phyloP scores from a whole-genome alignment of 2,329 filamentous ascomycete genomes.

The Stachybotrys chlorohalonatus region DNA sequence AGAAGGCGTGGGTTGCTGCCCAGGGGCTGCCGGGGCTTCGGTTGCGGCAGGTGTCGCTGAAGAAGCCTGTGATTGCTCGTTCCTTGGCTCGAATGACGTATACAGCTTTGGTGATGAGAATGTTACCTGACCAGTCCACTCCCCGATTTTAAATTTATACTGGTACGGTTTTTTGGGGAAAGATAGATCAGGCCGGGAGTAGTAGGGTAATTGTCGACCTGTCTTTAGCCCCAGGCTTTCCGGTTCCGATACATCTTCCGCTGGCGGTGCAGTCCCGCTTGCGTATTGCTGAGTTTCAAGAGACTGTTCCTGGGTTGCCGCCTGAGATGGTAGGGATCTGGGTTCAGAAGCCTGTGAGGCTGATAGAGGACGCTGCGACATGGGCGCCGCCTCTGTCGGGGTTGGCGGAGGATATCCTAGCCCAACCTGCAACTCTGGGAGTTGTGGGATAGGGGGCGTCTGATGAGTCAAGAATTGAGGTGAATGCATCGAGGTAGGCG shows the following conservation, averaged over 20 bases:
- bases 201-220: conserved; percentile 44
- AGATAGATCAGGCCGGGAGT: conserved; percentile 38
- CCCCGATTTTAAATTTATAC: neutral
- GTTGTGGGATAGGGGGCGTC: conserved; percentile 38
- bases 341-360: neutral
- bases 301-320: neutral
- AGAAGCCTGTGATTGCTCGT: neutral
- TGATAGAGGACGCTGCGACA: neutral
- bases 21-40: neutral
- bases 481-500: conserved; percentile 45
- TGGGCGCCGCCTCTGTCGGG: neutral
- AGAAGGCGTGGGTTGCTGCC: neutral
- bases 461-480: conserved; percentile 31
- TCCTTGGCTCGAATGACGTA: neutral
- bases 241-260: neutral
- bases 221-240: neutral
- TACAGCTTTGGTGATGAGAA: conserved; percentile 1
- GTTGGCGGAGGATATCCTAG: neutral
- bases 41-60: neutral
- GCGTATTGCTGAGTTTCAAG: neutral
- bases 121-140: neutral
- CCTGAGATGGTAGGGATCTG: neutral
- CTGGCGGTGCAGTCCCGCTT: neutral
- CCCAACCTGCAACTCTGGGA: neutral
- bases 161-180: conserved; percentile 31